Evolutionary conservation across 2,329 filamentous ascomycete species (phyloP), one percentile per base, ranked within the genome.

Genomic region (Paraconiothyrium sp.): DNA sequence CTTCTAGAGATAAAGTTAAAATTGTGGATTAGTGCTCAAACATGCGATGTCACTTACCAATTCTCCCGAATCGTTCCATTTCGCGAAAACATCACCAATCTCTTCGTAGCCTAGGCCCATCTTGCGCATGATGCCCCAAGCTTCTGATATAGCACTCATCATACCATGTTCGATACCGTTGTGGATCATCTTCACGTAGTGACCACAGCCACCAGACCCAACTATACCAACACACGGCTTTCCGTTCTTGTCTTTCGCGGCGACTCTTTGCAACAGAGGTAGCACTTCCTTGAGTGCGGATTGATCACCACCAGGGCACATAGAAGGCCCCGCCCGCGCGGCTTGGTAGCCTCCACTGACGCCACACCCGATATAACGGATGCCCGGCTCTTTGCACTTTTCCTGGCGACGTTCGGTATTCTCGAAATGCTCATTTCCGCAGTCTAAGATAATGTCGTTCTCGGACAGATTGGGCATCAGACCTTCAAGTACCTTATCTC

Each of bases 121-220:
- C 47, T 82, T 81, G 39, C 83, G 81, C 80, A 92, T 86, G 35
- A 91, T 82, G 0, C 82, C 82, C 88, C 88, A 92, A 2, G 86
- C 86, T 73, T 92, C 90, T 14, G 85, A 85, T 6, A 91, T 82
- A 0, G 84, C 82, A 57, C 84, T 86, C 80, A 92, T 85, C 86
- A 92, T 90, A 1, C 88, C 89, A 63, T 91, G 88, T 72, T 92
- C 89, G 62, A 92, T 91, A 1, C 89, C 89, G 65, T 92, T 91
- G 72, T 92, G 90, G 4, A 91, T 84, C 89, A 92, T 92, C 80
- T 92, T 92, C 44, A 91, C 88, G 69, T 89, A 92, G 73, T 92
- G 89, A 0, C 90, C 90, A 1, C 86, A 84, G 1, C 89, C 89
- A 0, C 86, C 86, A 1, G 85, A 84, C 0, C 90, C 89, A 50